Evolutionary conservation across 2,329 filamentous ascomycete species (phyloP).

Genomic region (Trichophyton mentagrophytes): DNA sequence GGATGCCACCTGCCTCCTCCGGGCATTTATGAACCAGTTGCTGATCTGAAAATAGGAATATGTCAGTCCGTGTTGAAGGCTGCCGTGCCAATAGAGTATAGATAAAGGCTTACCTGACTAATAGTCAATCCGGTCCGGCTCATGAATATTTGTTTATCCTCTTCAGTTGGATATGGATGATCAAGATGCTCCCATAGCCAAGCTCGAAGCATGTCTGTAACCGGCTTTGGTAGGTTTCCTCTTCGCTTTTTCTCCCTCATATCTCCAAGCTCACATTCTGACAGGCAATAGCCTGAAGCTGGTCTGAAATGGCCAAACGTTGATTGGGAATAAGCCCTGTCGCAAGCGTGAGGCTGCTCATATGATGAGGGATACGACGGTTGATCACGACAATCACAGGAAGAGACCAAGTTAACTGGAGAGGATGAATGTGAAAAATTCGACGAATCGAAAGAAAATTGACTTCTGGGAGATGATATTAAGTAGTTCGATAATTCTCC

Average conservation of each 20-base stretch:
- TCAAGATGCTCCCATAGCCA: constrained; percentile 70
- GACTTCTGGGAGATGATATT: neutral
- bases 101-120: constrained; percentile 39
- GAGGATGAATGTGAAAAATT: neutral
- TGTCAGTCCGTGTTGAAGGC: constrained; percentile 2
- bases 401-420: neutral
- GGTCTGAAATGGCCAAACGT: neutral
- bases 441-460: neutral
- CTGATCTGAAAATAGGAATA: constrained; percentile 30
- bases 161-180: constrained; percentile 77
- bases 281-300: neutral
- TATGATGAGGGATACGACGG: constrained; percentile 1
- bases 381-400: neutral
- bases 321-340: neutral
- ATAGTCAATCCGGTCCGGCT: constrained; percentile 63
- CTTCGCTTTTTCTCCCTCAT: constrained; percentile 45
- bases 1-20: constrained; percentile 36
- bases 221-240: constrained; percentile 82
- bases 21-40: constrained; percentile 43
- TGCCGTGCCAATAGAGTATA: neutral
- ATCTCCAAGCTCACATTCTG: constrained; percentile 15
- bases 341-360: constrained; percentile 5
- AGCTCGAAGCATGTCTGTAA: constrained; percentile 63
- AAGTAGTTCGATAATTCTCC: neutral
- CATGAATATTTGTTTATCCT: constrained; percentile 75